phyloP scores from a whole-genome alignment of 2,329 filamentous ascomycete species.

The Colletotrichum kahawae region DNA sequence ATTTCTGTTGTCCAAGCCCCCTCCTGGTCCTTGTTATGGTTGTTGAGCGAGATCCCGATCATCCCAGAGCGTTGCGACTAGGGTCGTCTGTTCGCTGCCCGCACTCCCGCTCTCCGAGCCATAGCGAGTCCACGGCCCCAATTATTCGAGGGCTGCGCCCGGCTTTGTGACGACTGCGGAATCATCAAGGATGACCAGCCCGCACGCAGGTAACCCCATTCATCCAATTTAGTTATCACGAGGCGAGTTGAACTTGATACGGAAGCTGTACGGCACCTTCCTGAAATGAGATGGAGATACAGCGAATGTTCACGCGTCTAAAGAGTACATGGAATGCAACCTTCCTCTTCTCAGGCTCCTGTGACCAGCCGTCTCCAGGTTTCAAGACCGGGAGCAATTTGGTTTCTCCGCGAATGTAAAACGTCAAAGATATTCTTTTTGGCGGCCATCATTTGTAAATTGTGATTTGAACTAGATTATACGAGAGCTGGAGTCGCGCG shows the following conservation, averaged over 20 bases:
- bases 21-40: not conserved
- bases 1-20: not conserved
- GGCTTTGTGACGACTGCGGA: not conserved
- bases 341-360: not conserved
- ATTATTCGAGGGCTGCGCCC: not conserved
- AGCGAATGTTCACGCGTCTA: not conserved
- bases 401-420: accelerated
- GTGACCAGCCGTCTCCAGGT: not conserved
- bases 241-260: not conserved
- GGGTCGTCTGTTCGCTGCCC: not conserved
- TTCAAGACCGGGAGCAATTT: accelerated
- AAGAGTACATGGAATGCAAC: not conserved
- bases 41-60: not conserved
- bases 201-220: not conserved
- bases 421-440: accelerated
- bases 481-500: too few species aligned
- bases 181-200: not conserved
- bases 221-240: not conserved
- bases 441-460: not conserved
- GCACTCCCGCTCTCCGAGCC: not conserved
- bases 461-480: too few species aligned
- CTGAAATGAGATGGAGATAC: not conserved
- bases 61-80: not conserved
- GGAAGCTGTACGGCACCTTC: not conserved
- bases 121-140: not conserved